Evolutionary conservation across 176 grass and related monocot genomes (phyloP).

Genomic region (Avena atlantica): DNA sequence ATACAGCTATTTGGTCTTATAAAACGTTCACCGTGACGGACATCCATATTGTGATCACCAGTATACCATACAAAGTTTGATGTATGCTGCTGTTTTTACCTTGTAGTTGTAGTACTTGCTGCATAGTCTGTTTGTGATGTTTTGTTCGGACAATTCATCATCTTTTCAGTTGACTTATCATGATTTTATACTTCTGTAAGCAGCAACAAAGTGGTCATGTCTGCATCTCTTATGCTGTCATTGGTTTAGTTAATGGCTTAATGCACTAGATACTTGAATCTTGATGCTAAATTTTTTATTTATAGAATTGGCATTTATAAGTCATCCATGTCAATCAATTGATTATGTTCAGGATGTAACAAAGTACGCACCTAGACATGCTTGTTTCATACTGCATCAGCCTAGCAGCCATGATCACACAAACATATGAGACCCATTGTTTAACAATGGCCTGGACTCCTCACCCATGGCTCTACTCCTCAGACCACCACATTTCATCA

Average conservation of each 20-base stretch:
- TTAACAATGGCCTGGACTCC: background rate
- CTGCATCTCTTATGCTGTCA: background rate
- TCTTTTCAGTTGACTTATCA: background rate
- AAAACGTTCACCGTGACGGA: background rate
- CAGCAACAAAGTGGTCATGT: background rate
- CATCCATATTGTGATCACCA: background rate
- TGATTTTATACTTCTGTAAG: background rate
- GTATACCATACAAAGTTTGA: background rate
- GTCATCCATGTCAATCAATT: background rate
- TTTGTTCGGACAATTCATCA: background rate
- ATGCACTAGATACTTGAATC: constrained; percentile 25
- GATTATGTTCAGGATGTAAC: background rate
- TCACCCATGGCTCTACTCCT: background rate
- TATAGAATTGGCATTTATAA: background rate
- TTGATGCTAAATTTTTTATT: constrained; percentile 17
- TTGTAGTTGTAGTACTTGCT: background rate
- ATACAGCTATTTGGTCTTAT: background rate
- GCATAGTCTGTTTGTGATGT: background rate
- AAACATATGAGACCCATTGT: background rate
- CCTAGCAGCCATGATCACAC: background rate
- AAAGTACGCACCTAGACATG: constrained; percentile 20
- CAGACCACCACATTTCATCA: constrained; percentile 1
- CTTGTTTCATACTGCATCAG: background rate
- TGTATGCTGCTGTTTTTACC: background rate
- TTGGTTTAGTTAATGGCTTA: background rate